Base-by-base conservation (phyloP, 108 stramenopile species). In the Cyclotella atomus region DNA sequence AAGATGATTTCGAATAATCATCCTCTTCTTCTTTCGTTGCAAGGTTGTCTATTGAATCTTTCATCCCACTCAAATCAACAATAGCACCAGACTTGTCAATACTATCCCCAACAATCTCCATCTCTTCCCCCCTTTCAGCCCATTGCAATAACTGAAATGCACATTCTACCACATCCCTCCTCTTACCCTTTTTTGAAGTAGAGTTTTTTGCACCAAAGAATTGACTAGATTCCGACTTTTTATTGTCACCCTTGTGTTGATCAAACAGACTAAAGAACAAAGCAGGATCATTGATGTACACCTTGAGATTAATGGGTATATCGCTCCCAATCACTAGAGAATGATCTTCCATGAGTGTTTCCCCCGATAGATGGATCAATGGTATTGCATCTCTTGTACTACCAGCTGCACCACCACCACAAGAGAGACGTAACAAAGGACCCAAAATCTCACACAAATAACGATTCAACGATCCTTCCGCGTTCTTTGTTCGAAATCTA, bases 91-190 rank as follows among this genome's bases (percentile, higher is more conserved):
- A 9, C 56, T 30, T 30, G 5, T 70, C 35, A 0, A 34, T 56
- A n/a, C 34, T 53, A 1, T 15, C 35, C 14, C 5, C 20, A 24
- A 10, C 46, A 55, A 36, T 44, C 14, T 36, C 60, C 9, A 33
- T 54, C 20, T 83, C 69, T 46, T 89, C 83, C 57, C 91, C 91
- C 66, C 83, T 77, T 52, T 95, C 85, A 1, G 90, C 91, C 90
- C 90, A 95, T 59, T 92, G 90, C 73, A 95, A 68, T 35, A 95
- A 59, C 19, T 29, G 79, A 86, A 90, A 91, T 25, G 91, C 94
- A 8, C 88, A 87, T 29, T 73, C 62, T 16, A 55, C 60, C 60
- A 68, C 36, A 0, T 70, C 46, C 23, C 7, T 14, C 59, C 61
- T 70, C 21, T 49, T 46, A 12, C 23, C 33, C 10, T n/a, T 3